Percentiles rank a stretch among this genome's conserved stretches.
Evolutionary conservation across 108 stramenopile genomes (phyloP).

Genomic region (Pseudonitzschia multiseries): DNA sequence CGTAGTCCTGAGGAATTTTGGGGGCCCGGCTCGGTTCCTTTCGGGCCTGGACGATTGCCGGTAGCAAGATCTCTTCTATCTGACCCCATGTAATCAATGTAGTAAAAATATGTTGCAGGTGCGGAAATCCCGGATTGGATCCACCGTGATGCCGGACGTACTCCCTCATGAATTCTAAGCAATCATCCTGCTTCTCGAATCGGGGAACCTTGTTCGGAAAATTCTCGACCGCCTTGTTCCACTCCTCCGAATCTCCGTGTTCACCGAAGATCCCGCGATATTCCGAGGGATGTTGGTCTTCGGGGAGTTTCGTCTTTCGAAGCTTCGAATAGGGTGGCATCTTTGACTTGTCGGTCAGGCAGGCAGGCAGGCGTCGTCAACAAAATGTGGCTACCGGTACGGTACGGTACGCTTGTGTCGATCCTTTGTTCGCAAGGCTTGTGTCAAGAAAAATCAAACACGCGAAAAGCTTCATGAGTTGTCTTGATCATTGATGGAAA

Average conservation of each 20-base stretch:
- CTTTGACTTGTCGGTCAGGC: not conserved
- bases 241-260: constrained; percentile 76
- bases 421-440: no score
- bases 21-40: constrained; percentile 61
- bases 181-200: constrained; percentile 66
- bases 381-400: no score
- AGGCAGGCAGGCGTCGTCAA: no score
- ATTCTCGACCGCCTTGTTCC: constrained; percentile 67
- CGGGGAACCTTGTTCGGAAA: constrained; percentile 89
- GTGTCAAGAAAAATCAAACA: no score
- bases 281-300: constrained; percentile 49
- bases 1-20: constrained; percentile 56
- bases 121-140: constrained; percentile 79
- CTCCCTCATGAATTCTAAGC: constrained; percentile 70
- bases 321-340: constrained; percentile 2
- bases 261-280: constrained; percentile 81
- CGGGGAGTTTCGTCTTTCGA: constrained; percentile 13
- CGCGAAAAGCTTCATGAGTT: no score
- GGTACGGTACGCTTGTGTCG: no score
- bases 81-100: constrained; percentile 85
- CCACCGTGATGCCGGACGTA: constrained; percentile 79
- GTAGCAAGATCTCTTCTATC: constrained; percentile 72
- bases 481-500: no score
- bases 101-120: constrained; percentile 86
- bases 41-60: constrained; percentile 75